These are phyloP conservation scores for Entomophthora muscae DNA, from an alignment of 371 early-diverging fungal genomes.

Conservation along the genomic window DNA sequence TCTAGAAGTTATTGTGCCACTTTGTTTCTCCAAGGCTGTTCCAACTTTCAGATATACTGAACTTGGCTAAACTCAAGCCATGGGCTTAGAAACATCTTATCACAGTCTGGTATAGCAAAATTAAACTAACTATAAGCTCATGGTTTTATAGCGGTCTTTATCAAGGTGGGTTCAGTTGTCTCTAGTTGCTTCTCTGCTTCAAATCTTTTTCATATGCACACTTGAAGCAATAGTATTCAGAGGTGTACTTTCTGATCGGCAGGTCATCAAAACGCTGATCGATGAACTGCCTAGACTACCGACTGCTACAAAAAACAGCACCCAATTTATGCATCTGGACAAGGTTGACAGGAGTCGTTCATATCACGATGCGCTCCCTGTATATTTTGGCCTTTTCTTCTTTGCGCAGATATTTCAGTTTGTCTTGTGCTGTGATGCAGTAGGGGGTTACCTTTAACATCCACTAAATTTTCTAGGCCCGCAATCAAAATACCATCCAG, in stretches of 20 bases:
- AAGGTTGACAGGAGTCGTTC: slow-evolving; percentile 7
- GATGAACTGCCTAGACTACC: neutral
- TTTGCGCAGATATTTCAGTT: slow-evolving; percentile 22
- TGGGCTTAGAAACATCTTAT: neutral
- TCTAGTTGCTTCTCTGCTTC: slow-evolving; percentile 16
- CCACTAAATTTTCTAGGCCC: slow-evolving; percentile 13
- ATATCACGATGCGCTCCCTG: slow-evolving; percentile 15
- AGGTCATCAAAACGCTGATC: slow-evolving; percentile 8
- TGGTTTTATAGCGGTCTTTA: neutral
- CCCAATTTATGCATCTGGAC: neutral
- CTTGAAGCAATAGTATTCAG: slow-evolving; percentile 16
- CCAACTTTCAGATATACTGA: too few species aligned
- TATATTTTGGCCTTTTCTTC: slow-evolving; percentile 21
- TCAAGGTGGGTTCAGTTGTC: slow-evolving; percentile 13
- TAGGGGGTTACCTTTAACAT: slow-evolving; percentile 10
- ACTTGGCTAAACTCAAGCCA: too few species aligned
- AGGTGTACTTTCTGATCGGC: slow-evolving; percentile 11
- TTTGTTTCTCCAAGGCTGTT: too few species aligned
- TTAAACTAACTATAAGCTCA: neutral
- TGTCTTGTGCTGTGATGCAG: slow-evolving; percentile 20
- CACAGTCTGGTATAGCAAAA: neutral
- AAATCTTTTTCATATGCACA: slow-evolving; percentile 15
- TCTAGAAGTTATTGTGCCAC: too few species aligned
- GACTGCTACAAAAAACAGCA: neutral
- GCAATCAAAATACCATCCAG: slow-evolving; percentile 23